Conservation (phyloP, 2,329 filamentous ascomycete species). For the Colletotrichum sp. region DNA sequence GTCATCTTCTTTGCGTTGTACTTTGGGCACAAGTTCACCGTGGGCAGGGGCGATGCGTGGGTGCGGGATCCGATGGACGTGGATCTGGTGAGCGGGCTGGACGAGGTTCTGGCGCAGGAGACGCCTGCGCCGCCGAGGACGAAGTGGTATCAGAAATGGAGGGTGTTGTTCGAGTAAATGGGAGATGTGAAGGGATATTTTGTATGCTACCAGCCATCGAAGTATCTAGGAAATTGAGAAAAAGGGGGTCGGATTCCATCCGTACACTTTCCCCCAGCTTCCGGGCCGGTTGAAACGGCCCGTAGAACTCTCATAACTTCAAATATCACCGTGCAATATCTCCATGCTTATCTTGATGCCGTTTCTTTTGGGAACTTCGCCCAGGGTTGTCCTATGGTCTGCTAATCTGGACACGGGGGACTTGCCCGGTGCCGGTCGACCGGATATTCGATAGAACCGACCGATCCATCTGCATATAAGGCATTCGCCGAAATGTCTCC, state of each 20-base stretch:
- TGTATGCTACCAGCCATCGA: background rate
- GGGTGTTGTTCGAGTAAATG: background rate
- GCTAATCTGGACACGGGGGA: accelerated
- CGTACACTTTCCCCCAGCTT: background rate
- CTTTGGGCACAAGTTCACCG: conserved; percentile 49
- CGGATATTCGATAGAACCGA: too few species aligned
- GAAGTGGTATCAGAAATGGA: background rate
- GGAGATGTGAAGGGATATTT: background rate
- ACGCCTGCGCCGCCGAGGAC: background rate
- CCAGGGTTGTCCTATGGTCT: background rate
- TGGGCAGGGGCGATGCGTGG: background rate
- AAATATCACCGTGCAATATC: background rate
- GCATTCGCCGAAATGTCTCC: too few species aligned
- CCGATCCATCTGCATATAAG: accelerated
- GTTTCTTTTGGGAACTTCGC: accelerated
- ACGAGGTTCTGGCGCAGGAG: background rate
- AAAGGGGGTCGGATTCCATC: background rate
- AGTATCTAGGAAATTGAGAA: background rate
- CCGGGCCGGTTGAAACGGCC: background rate
- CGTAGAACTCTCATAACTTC: background rate
- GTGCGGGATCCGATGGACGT: background rate
- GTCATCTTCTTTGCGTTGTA: conserved; percentile 67
- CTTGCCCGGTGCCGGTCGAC: too few species aligned
- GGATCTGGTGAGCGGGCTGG: background rate
- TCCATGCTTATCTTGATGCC: accelerated